Conservation (phyloP, 306 rosid species). For the Casuarina glauca region DNA sequence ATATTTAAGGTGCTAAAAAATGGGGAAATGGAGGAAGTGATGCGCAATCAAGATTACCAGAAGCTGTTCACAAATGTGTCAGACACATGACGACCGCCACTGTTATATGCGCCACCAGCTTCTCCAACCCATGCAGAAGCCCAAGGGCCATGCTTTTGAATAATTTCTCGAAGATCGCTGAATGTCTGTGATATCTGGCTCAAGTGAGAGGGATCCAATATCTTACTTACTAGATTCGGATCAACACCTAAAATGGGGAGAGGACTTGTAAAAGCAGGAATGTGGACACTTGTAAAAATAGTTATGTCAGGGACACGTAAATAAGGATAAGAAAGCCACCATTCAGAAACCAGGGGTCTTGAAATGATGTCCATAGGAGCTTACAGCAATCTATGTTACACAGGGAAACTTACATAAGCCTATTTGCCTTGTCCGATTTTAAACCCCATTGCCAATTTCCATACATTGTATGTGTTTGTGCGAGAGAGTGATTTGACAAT, state of each 20-base stretch:
- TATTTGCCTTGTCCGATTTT: background rate
- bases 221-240: slow-evolving; percentile 50
- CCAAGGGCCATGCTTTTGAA: slow-evolving; percentile 72
- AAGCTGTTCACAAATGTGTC: slow-evolving; percentile 82
- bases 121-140: slow-evolving; percentile 94
- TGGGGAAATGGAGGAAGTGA: slow-evolving; percentile 20
- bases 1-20: background rate
- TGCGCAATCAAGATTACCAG: slow-evolving; percentile 60
- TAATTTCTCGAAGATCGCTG: slow-evolving; percentile 50
- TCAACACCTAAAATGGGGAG: slow-evolving; percentile 59
- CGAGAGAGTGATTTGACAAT: background rate
- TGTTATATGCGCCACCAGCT: slow-evolving; percentile 95
- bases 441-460: background rate
- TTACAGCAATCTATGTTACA: background rate
- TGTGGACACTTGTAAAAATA: background rate
- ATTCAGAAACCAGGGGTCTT: background rate
- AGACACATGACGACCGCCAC: slow-evolving; percentile 80
- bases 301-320: background rate
- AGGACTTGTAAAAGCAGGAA: slow-evolving; percentile 11
- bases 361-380: background rate
- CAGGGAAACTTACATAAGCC: background rate
- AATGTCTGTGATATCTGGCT: slow-evolving; percentile 51
- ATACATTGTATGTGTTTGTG: background rate
- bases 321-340: background rate
- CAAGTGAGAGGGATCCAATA: slow-evolving; percentile 65